Conservation (phyloP, 306 rosid genomes). For the Geum urbanum region DNA sequence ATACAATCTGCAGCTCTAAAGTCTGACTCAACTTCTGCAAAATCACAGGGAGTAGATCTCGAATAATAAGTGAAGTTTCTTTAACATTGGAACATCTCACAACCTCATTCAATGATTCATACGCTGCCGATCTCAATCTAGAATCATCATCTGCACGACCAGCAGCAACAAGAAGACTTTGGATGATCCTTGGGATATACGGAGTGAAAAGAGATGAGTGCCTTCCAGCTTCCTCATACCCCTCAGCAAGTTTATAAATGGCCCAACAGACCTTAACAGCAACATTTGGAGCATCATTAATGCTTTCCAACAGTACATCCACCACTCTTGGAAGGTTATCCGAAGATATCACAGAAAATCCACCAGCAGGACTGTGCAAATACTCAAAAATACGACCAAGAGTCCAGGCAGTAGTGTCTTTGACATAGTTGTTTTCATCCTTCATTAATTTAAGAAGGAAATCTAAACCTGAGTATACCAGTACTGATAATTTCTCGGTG, state of each 20-base stretch:
- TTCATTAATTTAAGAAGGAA: slow-evolving; percentile 28
- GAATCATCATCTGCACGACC: slow-evolving; percentile 37
- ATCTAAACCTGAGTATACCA: slow-evolving; percentile 32
- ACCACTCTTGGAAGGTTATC: slow-evolving; percentile 28
- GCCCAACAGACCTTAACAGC: slow-evolving; percentile 40
- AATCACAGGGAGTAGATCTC: slow-evolving; percentile 32
- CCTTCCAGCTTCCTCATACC: slow-evolving; percentile 30
- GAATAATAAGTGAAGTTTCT: slow-evolving; percentile 28
- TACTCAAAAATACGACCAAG: slow-evolving; percentile 36
- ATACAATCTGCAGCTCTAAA: slow-evolving; percentile 29
- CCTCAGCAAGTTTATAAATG: slow-evolving; percentile 33
- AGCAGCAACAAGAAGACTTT: slow-evolving; percentile 30
- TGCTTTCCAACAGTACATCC: slow-evolving; percentile 32
- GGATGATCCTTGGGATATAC: slow-evolving; percentile 23
- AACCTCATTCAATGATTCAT: slow-evolving; percentile 39
- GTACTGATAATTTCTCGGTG: slow-evolving; percentile 21
- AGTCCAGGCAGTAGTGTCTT: slow-evolving; percentile 42
- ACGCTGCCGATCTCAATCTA: slow-evolving; percentile 32
- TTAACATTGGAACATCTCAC: slow-evolving; percentile 31
- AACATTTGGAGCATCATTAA: slow-evolving; percentile 31
- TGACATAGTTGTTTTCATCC: slow-evolving; percentile 34
- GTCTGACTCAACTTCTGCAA: slow-evolving; percentile 35
- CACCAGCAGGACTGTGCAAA: slow-evolving; percentile 30
- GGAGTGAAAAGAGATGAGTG: slow-evolving; percentile 33
- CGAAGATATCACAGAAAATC: slow-evolving; percentile 28